Evolutionary conservation across 495 filamentous ascomycete species (phyloP), one percentile per base, ranked within the genome.

Genomic region (Penicilliopsis zonata): DNA sequence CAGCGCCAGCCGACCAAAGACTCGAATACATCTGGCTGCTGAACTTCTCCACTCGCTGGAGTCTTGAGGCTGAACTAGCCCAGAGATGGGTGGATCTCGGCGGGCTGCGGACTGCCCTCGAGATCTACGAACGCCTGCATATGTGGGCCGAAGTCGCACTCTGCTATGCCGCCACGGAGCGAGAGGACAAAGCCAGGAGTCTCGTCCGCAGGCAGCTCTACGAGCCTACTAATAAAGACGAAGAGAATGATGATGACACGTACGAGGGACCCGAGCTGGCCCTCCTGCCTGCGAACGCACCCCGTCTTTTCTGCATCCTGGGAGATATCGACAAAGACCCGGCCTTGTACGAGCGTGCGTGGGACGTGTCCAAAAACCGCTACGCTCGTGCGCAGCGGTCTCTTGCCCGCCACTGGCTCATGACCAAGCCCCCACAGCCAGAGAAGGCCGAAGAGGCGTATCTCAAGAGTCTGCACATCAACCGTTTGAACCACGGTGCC

Each of bases 131-230:
- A 57, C 71, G 90, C 3, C 65, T 99, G 8, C 77, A 88, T 28
- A 79, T 99, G 59, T 96, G 88, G 87, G 81, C 90, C 7, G 90
- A 99, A 58, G 84, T 82, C 6, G 90, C 92, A 0, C 67, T 99
- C 1, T 99, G 90, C 53, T 84, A 80, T 49, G 80, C 80, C 9
- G 72, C 73, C 1, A 81, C 78, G 1, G 85, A 92, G 22, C 67
- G 76, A 26, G 90, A 95, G 55, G 81, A 79, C 13, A 90, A 87
- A 49, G 90, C 85, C 2, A 74, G 67, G 32, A 64, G 61, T 5
- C 67, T 94, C 19, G 59, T 96, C 13, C 74, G 81, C 18, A 67
- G 75, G 42, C 78, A 88, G 39, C 68, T 99, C 2, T 94, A 80
- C 59, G 61, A 74, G 18, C 69, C 74, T 1, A 72, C 63, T 0